phyloP scores from a whole-genome alignment of 192 early-diverging fungal genomes.

The Coemansia aciculifera region DNA sequence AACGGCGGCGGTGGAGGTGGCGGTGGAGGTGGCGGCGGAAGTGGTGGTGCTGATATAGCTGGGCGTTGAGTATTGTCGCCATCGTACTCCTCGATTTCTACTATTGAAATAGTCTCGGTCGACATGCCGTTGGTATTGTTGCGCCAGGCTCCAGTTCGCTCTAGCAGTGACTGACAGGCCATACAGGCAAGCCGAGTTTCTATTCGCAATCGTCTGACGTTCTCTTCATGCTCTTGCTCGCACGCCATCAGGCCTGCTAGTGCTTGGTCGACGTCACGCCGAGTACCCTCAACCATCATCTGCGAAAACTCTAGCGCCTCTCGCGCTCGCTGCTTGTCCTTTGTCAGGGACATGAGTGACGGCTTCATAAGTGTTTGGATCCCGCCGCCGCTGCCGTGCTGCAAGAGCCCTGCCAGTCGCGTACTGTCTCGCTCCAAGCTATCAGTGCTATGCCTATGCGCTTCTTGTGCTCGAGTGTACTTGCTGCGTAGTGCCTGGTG shows the following conservation, averaged over 20 bases:
- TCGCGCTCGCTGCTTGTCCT: conserved; percentile 9
- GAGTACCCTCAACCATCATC: conserved; percentile 5
- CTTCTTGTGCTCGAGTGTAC: neutral
- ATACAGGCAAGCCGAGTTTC: neutral
- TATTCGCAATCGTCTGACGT: neutral
- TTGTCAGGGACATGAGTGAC: neutral
- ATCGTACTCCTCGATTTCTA: conserved; percentile 3
- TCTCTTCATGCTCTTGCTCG: conserved; percentile 1
- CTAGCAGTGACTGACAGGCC: conserved; percentile 1
- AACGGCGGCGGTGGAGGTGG: neutral
- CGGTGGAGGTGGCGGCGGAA: neutral
- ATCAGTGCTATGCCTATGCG: neutral
- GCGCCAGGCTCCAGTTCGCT: neutral
- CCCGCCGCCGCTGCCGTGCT: neutral
- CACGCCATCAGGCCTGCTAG: neutral
- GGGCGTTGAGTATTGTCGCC: neutral
- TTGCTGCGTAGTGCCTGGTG: conserved; percentile 3
- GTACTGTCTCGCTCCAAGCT: conserved; percentile 6
- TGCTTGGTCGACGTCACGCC: conserved; percentile 2
- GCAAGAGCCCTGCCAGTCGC: conserved; percentile 4
- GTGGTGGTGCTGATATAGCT: neutral
- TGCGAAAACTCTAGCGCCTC: conserved; percentile 7
- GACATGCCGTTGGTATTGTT: neutral
- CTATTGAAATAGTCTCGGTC: conserved; percentile 1
- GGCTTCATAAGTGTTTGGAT: neutral